Base-by-base conservation (phyloP, 805 yeast species). In the Saccharomycopsis schoenii region DNA sequence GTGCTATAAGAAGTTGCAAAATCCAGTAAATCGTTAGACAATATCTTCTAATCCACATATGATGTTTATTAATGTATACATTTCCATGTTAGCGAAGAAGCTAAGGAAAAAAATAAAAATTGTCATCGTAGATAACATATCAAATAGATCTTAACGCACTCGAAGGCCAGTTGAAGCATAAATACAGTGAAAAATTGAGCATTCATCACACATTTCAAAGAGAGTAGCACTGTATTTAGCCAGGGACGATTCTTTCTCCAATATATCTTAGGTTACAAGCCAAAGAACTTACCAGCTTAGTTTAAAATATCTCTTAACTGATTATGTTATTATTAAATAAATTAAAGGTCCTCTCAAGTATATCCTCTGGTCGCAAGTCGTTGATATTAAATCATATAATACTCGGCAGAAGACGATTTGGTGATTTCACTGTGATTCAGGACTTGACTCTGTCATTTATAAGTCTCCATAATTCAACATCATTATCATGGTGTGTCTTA, bases 401-500 rank as follows among this genome's bases (percentile, higher is more conserved):
- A 25, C 11, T 21, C 10, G 21, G n/a, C 24, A 56, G 21, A 40
- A 56, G 51, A 41, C 15, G 39, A 17, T 61, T 61, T 55, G 41
- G 58, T 1, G 61, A 58, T 41, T 36, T 61, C 25, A 21, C 63
- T 2, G 25, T 39, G 17, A 58, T 62, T 24, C 51, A 57, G 12
- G 37, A 36, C 4, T 40, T 61, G n/a, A 71, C 76, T 0, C 70
- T 72, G 11, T 61, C 71, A 11, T 65, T 85, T 21, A 81, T 80
- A 62, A 62, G 74, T 0, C 57, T 82, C 0, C 93, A 88, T 71
- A 72, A 78, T 9, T 60, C 67, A n/a, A 70, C 84, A 0, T 87
- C 88, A 0, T 67, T 92, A 1, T 90, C 96, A 2, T 92, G 97
- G 97, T 83, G 89, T 77, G 81, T 82, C 0, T 73, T 90, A 43